phyloP scores from a whole-genome alignment of 495 filamentous ascomycete genomes.

The Daldinia decipiens region DNA sequence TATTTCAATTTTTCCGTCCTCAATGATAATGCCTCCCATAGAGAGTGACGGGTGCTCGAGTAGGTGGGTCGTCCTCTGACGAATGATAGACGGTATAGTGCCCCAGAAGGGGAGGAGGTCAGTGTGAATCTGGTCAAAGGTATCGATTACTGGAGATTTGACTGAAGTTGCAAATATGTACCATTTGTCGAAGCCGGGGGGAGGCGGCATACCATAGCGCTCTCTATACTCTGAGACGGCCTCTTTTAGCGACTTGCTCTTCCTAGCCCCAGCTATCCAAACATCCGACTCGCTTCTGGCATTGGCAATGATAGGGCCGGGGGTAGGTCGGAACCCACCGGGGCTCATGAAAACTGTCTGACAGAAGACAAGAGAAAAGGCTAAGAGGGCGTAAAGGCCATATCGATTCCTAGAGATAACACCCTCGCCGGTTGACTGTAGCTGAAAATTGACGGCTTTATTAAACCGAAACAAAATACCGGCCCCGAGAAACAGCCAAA shows the following conservation, averaged over 20 bases:
- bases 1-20: conserved; percentile 57
- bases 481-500: conserved; percentile 39
- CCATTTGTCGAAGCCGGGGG: conserved; percentile 76
- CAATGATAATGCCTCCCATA: conserved; percentile 55
- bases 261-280: conserved; percentile 55
- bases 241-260: conserved; percentile 59
- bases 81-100: conserved; percentile 67
- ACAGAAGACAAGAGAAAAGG: conserved; percentile 35
- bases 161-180: conserved; percentile 73
- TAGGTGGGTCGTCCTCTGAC: conserved; percentile 51
- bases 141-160: conserved; percentile 74
- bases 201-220: conserved; percentile 66
- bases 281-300: conserved; percentile 56
- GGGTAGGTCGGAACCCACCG: conserved; percentile 26
- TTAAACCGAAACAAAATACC: conserved; percentile 38
- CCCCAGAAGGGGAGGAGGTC: conserved; percentile 81
- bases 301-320: conserved; percentile 55
- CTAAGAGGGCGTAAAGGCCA: conserved; percentile 28
- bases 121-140: conserved; percentile 76
- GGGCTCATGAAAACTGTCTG: conserved; percentile 33
- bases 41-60: conserved; percentile 45
- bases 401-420: conserved; percentile 36
- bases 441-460: conserved; percentile 17
- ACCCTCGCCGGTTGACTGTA: conserved; percentile 21
- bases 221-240: conserved; percentile 66